These are phyloP conservation scores for Fibroporia radiculosa DNA, from an alignment of 768 basidiomycete genomes.

Conservation along the genomic window DNA sequence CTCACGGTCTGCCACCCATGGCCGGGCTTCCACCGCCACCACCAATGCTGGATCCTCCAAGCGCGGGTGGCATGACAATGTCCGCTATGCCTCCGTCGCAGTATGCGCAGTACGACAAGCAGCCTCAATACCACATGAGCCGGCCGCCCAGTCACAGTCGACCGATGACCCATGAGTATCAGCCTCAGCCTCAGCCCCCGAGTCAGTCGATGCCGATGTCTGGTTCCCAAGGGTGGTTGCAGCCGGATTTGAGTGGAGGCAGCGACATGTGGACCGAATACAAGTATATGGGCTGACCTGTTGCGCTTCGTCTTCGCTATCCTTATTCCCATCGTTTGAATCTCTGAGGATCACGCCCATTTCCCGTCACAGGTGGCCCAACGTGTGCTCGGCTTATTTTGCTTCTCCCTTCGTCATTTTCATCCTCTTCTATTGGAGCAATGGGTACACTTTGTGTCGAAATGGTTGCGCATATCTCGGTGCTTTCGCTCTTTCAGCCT, in stretches of 20 bases:
- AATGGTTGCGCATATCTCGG: too few species aligned
- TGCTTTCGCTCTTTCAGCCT: too few species aligned
- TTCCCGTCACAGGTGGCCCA: too few species aligned
- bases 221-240: background rate
- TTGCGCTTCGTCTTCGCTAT: background rate
- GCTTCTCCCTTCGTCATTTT: too few species aligned
- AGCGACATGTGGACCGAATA: slow-evolving; percentile 4
- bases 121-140: slow-evolving; percentile 2
- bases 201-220: slow-evolving; percentile 5
- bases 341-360: too few species aligned
- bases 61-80: slow-evolving; percentile 6
- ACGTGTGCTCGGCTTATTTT: too few species aligned
- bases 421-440: too few species aligned
- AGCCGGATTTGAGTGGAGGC: background rate
- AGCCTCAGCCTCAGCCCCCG: slow-evolving; percentile 8
- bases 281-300: slow-evolving; percentile 1
- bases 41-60: slow-evolving; percentile 4
- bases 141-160: slow-evolving; percentile 4
- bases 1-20: slow-evolving; percentile 6
- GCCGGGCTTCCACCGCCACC: slow-evolving; percentile 1
- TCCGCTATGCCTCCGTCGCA: slow-evolving; percentile 4
- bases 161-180: slow-evolving; percentile 10
- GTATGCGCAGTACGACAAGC: slow-evolving; percentile 6
- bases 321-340: background rate
- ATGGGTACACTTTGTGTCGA: too few species aligned